These are phyloP conservation scores for Tulasnella sp. DNA, from an alignment of 768 basidiomycete species.

Conservation along the genomic window DNA sequence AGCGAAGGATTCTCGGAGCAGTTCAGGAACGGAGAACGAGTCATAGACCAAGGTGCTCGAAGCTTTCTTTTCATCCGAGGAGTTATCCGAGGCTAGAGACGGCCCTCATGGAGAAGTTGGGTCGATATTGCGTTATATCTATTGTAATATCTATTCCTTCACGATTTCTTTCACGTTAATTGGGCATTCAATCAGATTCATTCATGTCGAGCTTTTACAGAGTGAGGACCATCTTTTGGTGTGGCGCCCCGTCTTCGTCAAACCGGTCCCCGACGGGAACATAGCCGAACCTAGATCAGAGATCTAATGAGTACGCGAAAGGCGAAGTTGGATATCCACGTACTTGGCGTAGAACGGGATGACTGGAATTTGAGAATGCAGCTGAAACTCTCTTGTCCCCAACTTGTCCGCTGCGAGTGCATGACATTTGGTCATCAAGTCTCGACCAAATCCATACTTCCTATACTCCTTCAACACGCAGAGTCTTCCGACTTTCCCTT, in stretches of 20 bases:
- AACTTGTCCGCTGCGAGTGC: not conserved
- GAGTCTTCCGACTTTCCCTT: conserved; percentile 64
- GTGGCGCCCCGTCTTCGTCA: conserved; percentile 82
- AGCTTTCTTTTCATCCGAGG: too few species aligned
- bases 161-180: not conserved
- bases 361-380: conserved; percentile 73
- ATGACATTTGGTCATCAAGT: conserved; percentile 54
- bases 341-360: conserved; percentile 79
- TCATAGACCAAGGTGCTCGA: not conserved
- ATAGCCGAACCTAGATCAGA: conserved; percentile 34
- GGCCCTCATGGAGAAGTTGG: not conserved
- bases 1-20: not conserved
- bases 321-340: conserved; percentile 40
- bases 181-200: not conserved
- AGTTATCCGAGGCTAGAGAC: not conserved
- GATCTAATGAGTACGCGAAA: conserved; percentile 29
- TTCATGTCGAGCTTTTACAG: conserved; percentile 11
- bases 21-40: not conserved
- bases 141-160: not conserved
- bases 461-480: conserved; percentile 67
- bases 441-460: conserved; percentile 62
- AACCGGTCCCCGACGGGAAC: conserved; percentile 60
- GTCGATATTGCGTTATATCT: not conserved
- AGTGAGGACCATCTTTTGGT: conserved; percentile 72
- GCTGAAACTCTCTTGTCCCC: conserved; percentile 49